These are phyloP conservation scores for Pseudodiploospora longispora DNA, from an alignment of 2,329 filamentous ascomycete species.

Conservation along the genomic window DNA sequence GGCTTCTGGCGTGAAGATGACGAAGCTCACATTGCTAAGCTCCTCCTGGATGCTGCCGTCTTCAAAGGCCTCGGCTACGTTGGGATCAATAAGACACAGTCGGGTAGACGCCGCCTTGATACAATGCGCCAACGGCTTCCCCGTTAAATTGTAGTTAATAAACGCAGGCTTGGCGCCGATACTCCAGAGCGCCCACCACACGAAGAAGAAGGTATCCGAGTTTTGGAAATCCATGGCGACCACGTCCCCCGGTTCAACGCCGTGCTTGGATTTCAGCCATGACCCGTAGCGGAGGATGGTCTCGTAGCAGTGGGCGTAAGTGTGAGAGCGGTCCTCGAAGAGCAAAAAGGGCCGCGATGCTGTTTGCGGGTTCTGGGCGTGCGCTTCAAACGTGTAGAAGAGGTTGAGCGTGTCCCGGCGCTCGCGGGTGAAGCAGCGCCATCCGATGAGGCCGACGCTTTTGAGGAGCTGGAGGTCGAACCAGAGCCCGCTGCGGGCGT, in stretches of 20 bases:
- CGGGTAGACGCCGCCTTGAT: constrained; percentile 58
- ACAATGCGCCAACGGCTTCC: constrained; percentile 65
- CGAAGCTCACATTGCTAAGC: constrained; percentile 45
- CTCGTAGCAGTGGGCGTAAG: constrained; percentile 70
- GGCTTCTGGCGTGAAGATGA: constrained; percentile 52
- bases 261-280: constrained; percentile 60
- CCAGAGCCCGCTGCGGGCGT: constrained; percentile 59
- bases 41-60: constrained; percentile 46
- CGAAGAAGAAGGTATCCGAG: constrained; percentile 66
- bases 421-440: constrained; percentile 39
- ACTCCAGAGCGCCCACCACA: constrained; percentile 72
- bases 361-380: constrained; percentile 44
- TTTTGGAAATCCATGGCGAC: constrained; percentile 79
- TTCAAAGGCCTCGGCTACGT: constrained; percentile 46
- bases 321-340: constrained; percentile 61
- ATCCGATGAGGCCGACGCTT: constrained; percentile 38
- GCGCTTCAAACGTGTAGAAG: constrained; percentile 68
- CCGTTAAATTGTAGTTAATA: constrained; percentile 78
- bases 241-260: constrained; percentile 62
- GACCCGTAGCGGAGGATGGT: constrained; percentile 61
- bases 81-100: constrained; percentile 61
- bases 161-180: constrained; percentile 78
- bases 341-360: constrained; percentile 54
- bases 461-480: constrained; percentile 58
- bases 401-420: constrained; percentile 55